A percentile compares a stretch with the other conserved stretches of the same genome.
phyloP scores from a whole-genome alignment of 1,284 basidiomycete species.

The Caloboletus firmus region DNA sequence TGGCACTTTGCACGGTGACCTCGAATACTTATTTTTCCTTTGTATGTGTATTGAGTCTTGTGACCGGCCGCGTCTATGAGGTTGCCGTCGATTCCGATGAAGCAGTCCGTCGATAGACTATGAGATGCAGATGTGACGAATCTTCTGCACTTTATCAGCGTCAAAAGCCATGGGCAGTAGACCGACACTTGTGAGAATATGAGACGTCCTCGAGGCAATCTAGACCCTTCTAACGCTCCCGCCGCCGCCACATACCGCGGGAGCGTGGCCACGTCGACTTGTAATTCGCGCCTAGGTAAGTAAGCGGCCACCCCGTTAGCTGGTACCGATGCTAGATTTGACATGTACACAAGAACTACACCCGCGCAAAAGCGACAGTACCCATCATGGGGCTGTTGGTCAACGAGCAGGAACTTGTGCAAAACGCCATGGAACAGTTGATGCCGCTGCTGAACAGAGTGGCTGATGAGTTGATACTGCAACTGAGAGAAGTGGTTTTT shows the following conservation, averaged over 20 bases:
- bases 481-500: not conserved
- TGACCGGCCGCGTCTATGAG: too few relatives aligned
- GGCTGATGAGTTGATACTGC: not conserved
- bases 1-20: too few relatives aligned
- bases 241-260: not conserved
- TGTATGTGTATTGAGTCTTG: too few relatives aligned
- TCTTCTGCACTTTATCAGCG: not conserved
- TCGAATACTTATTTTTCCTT: not conserved
- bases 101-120: too few relatives aligned
- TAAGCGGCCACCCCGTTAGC: not conserved
- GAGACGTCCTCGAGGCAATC: constrained; percentile 6
- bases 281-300: constrained; percentile 2
- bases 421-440: constrained; percentile 10
- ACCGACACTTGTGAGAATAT: constrained; percentile 4
- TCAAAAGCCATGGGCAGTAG: not conserved
- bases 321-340: not conserved
- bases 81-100: too few relatives aligned
- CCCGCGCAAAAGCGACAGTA: not conserved
- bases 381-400: constrained; percentile 23
- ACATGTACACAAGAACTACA: not conserved
- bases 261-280: not conserved
- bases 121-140: not conserved
- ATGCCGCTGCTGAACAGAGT: constrained; percentile 18
- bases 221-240: not conserved
- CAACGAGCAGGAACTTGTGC: constrained; percentile 22